Evolutionary conservation across 202 grass and related monocot species (phyloP).

Genomic region (Brachypodium distachyon): DNA sequence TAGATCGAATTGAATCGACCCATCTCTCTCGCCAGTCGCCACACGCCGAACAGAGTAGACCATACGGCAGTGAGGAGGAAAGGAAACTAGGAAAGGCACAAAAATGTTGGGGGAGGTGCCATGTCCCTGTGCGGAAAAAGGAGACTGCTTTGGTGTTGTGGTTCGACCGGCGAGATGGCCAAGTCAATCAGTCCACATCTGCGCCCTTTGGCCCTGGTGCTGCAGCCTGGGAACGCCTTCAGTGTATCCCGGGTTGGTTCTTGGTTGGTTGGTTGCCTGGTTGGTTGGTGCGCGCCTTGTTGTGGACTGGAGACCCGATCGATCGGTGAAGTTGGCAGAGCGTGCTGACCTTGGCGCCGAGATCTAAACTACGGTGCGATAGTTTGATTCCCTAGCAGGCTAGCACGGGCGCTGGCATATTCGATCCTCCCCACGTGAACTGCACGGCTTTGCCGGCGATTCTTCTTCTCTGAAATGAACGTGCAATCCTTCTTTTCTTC

Average conservation of each 20-base stretch:
- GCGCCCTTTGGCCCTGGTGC: neutral
- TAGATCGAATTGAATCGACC: neutral
- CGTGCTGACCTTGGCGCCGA: neutral
- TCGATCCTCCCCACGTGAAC: neutral
- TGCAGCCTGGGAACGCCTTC: too few species aligned
- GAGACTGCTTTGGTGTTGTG: constrained; percentile 7
- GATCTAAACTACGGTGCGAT: too few species aligned
- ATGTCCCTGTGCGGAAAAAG: constrained; percentile 4
- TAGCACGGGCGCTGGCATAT: neutral
- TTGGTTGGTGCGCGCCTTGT: neutral
- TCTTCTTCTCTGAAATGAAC: too few species aligned
- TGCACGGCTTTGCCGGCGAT: neutral
- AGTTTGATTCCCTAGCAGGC: too few species aligned
- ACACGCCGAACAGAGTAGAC: neutral
- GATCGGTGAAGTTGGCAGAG: neutral
- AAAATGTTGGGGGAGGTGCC: neutral
- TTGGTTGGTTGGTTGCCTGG: too few species aligned
- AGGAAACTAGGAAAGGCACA: too few species aligned
- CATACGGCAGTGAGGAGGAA: neutral
- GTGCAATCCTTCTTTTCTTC: neutral
- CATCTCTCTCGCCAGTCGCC: neutral
- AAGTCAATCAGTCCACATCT: neutral
- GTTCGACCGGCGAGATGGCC: neutral
- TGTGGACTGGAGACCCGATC: neutral
- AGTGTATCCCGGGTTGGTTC: too few species aligned